Percentiles rank a stretch among this genome's conserved stretches.
Evolutionary conservation across 73 alveolate species (phyloP).

Genomic region (Paramecium octaurelia): DNA sequence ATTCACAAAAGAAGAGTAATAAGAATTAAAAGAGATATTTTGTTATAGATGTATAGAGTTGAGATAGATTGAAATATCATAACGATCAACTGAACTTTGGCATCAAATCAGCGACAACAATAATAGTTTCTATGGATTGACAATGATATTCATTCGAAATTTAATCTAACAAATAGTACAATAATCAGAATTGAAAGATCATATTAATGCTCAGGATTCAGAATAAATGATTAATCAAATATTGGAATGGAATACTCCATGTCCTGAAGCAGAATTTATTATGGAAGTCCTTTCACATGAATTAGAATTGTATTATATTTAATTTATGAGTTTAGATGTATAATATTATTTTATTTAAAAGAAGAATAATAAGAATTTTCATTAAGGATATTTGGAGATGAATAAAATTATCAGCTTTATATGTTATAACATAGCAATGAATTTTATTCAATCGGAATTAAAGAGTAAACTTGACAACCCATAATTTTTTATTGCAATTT

Average conservation of each 20-base stretch:
- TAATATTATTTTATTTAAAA: neutral
- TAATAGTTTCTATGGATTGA: neutral
- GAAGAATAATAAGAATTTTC: neutral
- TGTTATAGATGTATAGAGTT: neutral
- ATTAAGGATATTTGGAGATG: conserved; percentile 14
- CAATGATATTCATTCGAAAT: conserved; percentile 9
- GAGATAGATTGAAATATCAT: neutral
- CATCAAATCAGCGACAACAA: neutral
- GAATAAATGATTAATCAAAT: neutral
- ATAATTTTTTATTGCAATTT: neutral
- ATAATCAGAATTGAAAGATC: neutral
- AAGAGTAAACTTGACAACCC: neutral
- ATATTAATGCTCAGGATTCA: neutral
- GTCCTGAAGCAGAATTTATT: neutral
- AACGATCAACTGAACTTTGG: neutral
- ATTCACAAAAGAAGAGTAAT: neutral
- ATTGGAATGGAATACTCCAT: neutral
- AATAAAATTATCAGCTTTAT: neutral
- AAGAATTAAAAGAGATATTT: neutral
- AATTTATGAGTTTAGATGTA: neutral
- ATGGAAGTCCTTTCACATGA: neutral
- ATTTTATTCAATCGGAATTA: neutral
- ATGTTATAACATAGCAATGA: neutral
- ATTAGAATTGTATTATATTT: neutral
- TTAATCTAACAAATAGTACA: neutral